phyloP scores from a whole-genome alignment of 2,329 filamentous ascomycete genomes.

The Cadophora luteo-olivacea region DNA sequence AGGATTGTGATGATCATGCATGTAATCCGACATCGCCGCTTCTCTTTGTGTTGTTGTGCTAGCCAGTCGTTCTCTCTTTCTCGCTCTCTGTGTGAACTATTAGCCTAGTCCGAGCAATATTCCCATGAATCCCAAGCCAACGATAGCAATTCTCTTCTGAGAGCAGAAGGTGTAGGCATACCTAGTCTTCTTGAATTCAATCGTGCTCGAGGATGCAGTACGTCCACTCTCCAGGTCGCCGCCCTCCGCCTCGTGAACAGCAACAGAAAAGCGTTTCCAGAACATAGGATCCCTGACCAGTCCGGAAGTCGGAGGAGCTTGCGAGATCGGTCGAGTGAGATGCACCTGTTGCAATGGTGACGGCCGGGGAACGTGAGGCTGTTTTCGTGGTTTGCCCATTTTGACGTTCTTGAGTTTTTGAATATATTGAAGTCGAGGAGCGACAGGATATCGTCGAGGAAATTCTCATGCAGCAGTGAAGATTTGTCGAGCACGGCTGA shows the following conservation, averaged over 20 bases:
- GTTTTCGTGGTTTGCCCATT: constrained; percentile 18
- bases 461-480: neutral
- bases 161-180: constrained; percentile 26
- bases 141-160: neutral
- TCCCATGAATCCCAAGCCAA: neutral
- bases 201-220: constrained; percentile 17
- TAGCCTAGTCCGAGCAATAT: neutral
- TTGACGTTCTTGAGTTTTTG: neutral
- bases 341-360: constrained; percentile 44
- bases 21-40: constrained; percentile 38
- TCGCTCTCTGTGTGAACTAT: neutral
- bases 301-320: constrained; percentile 33
- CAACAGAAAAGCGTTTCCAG: constrained; percentile 45
- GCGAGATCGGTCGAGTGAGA: constrained; percentile 36
- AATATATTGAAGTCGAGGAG: neutral
- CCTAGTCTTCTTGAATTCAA: constrained; percentile 30
- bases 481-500: neutral
- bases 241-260: constrained; percentile 41
- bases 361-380: constrained; percentile 36
- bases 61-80: constrained; percentile 42
- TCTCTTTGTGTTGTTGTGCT: constrained; percentile 42
- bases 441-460: neutral
- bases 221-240: constrained; percentile 35
- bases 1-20: constrained; percentile 37
- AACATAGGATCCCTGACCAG: constrained; percentile 44